Conservation (phyloP, 257 asterid species). For the Catharanthus roseus region DNA sequence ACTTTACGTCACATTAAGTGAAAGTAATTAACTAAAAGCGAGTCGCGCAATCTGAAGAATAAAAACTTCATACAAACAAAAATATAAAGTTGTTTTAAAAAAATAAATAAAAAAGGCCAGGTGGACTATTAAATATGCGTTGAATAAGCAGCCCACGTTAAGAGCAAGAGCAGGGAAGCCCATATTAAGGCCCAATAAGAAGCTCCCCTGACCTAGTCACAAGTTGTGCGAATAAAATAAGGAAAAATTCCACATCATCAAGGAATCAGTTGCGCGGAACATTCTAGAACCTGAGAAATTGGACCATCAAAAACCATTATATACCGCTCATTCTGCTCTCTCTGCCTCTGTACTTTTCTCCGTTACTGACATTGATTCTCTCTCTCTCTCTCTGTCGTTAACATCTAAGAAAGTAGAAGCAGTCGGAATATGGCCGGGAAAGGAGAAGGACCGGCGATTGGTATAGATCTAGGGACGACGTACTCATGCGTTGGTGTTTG, state of each 20-base stretch:
- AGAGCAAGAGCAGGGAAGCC: too few species aligned
- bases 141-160: too few species aligned
- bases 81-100: too few species aligned
- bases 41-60: too few species aligned
- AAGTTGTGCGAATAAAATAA: not conserved
- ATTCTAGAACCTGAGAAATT: slow-evolving; percentile 21
- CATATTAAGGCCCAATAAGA: too few species aligned
- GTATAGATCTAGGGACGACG: slow-evolving; percentile 40
- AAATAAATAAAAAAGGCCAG: too few species aligned
- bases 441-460: slow-evolving; percentile 41
- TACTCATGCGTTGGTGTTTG: slow-evolving; percentile 37
- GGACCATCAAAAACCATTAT: slow-evolving; percentile 2
- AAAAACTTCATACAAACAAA: too few species aligned
- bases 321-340: not conserved
- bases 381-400: not conserved
- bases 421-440: slow-evolving; percentile 32
- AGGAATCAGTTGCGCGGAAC: slow-evolving; percentile 1
- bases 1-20: too few species aligned
- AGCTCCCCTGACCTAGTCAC: too few species aligned
- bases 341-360: not conserved
- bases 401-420: too few species aligned
- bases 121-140: too few species aligned
- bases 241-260: not conserved
- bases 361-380: not conserved
- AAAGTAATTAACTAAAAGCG: too few species aligned